Percentiles rank a stretch among this genome's conserved stretches.
These are phyloP conservation scores for Trametes versicolor DNA, from an alignment of 1,284 basidiomycete species.

Conservation along the genomic window DNA sequence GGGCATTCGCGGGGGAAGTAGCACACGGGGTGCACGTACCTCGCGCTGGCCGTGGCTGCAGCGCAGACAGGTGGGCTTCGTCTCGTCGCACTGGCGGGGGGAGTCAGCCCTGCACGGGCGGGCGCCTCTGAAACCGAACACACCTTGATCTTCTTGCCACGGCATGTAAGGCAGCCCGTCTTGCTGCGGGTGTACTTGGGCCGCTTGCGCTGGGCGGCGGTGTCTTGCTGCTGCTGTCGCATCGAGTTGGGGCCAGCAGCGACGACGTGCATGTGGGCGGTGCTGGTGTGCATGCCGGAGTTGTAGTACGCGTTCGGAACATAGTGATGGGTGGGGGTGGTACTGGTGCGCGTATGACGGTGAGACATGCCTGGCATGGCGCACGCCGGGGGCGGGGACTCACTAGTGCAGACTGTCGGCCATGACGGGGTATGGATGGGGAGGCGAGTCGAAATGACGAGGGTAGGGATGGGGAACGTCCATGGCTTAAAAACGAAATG, in stretches of 20 bases:
- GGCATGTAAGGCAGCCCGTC: slow-evolving; percentile 85
- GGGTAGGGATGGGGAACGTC: slow-evolving; percentile 35
- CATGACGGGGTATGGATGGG: slow-evolving; percentile 56
- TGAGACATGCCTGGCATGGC: slow-evolving; percentile 12
- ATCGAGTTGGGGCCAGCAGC: slow-evolving; percentile 48
- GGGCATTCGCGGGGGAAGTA: slow-evolving; percentile 29
- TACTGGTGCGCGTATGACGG: slow-evolving; percentile 45
- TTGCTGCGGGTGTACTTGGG: slow-evolving; percentile 90
- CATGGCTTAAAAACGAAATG: slow-evolving; percentile 43
- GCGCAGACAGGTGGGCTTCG: slow-evolving; percentile 81
- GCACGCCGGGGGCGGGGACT: slow-evolving; percentile 43
- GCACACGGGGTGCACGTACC: slow-evolving; percentile 50
- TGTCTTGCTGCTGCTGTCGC: slow-evolving; percentile 51
- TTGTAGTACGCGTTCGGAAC: slow-evolving; percentile 55
- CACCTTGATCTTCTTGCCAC: slow-evolving; percentile 89
- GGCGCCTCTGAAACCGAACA: slow-evolving; percentile 36
- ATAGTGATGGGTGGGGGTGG: slow-evolving; percentile 46
- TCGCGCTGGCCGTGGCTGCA: slow-evolving; percentile 84
- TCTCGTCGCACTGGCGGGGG: slow-evolving; percentile 76
- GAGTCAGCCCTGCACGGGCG: slow-evolving; percentile 26
- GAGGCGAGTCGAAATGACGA: slow-evolving; percentile 39
- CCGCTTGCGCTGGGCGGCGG: slow-evolving; percentile 70
- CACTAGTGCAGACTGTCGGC: slow-evolving; percentile 70
- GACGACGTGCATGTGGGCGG: slow-evolving; percentile 55
- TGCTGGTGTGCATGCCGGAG: slow-evolving; percentile 51